A percentile compares a stretch with the other conserved stretches of the same genome.
Conservation (phyloP, 73 alveolate genomes). For the Paramecium sexaurelia region DNA sequence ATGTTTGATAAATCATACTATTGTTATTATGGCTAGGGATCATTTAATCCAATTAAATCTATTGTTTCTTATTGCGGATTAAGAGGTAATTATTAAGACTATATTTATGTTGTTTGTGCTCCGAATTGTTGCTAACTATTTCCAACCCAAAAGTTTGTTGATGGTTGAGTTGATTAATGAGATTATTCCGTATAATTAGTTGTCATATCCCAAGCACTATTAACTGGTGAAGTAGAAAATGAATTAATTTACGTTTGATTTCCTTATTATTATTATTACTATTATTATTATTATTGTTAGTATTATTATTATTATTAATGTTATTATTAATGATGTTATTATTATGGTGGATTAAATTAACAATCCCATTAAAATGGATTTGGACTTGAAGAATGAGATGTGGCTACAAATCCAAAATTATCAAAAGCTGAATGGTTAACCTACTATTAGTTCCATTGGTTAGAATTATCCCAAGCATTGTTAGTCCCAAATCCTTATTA, state of each 20-base stretch:
- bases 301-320: background rate
- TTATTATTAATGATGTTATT: background rate
- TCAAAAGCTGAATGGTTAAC: background rate
- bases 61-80: background rate
- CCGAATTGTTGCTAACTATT: background rate
- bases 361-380: background rate
- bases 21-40: background rate
- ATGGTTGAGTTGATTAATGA: background rate
- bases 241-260: background rate
- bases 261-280: background rate
- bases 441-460: background rate
- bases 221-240: background rate
- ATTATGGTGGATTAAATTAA: background rate
- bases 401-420: background rate
- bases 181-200: background rate
- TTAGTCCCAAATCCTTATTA: background rate
- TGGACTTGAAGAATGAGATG: background rate
- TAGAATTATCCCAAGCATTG: background rate
- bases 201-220: background rate
- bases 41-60: conserved; percentile 23
- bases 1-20: conserved; percentile 32
- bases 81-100: background rate
- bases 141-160: background rate
- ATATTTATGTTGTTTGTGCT: background rate
- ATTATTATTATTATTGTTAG: background rate